These are phyloP conservation scores for Torrubiellomyces zombiae DNA, from an alignment of 2,329 filamentous ascomycete species.

Conservation along the genomic window DNA sequence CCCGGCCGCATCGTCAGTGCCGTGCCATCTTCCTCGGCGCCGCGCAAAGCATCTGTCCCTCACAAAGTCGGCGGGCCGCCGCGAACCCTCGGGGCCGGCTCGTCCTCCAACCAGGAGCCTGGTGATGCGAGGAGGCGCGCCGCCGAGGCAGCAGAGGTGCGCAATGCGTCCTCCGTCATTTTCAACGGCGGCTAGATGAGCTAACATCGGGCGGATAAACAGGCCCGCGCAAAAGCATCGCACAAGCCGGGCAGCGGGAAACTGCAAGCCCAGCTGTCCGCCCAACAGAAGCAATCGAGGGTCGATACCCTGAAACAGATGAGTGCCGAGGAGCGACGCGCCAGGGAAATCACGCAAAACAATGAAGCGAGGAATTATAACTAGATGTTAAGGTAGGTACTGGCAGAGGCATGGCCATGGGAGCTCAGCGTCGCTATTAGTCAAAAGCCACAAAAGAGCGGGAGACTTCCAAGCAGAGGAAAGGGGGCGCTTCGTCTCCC, in stretches of 20 bases:
- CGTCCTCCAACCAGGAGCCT: conserved; percentile 9
- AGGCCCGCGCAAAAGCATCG: conserved; percentile 51
- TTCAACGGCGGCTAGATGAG: too few relatives aligned
- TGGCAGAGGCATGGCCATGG: not conserved
- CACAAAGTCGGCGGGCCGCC: conserved; percentile 36
- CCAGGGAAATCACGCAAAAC: conserved; percentile 50
- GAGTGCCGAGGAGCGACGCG: conserved; percentile 47
- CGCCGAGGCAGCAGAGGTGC: conserved; percentile 70
- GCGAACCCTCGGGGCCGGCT: conserved; percentile 46
- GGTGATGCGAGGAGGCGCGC: conserved; percentile 52
- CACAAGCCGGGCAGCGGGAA: conserved; percentile 43
- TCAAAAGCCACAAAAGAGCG: too few relatives aligned
- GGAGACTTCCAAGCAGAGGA: too few relatives aligned
- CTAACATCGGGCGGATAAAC: too few relatives aligned
- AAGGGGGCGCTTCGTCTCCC: too few relatives aligned
- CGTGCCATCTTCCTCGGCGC: conserved; percentile 24
- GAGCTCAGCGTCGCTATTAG: too few relatives aligned
- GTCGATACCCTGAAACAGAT: conserved; percentile 49
- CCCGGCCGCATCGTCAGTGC: conserved; percentile 58
- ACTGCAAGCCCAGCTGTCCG: conserved; percentile 51
- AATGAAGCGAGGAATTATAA: conserved; percentile 19
- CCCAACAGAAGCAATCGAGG: conserved; percentile 60
- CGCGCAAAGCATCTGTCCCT: conserved; percentile 32
- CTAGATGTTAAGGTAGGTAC: conserved; percentile 4
- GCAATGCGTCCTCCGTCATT: conserved; percentile 14